Evolutionary conservation across 208 protist species (phyloP).

Genomic region (Tritrichomonas musculus): DNA sequence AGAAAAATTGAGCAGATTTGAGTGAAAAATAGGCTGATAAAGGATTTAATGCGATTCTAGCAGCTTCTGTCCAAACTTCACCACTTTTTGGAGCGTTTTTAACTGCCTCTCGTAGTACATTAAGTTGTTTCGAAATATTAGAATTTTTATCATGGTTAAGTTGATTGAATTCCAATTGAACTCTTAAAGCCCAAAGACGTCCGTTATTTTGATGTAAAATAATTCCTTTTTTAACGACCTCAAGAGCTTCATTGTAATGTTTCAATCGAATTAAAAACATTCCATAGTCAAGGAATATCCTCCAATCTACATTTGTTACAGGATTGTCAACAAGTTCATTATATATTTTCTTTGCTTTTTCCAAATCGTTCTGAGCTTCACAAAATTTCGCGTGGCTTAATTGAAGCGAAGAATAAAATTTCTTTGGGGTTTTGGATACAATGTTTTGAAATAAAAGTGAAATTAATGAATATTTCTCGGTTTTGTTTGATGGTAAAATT

Average conservation of each 20-base stretch:
- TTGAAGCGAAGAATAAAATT: neutral
- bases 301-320: neutral
- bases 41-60: constrained; percentile 62
- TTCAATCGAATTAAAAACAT: neutral
- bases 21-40: constrained; percentile 47
- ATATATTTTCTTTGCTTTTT: neutral
- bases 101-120: constrained; percentile 61
- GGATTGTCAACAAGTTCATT: neutral
- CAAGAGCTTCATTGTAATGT: constrained; percentile 40
- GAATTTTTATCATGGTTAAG: too few species aligned
- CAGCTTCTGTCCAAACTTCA: constrained; percentile 75
- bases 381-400: neutral
- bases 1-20: constrained; percentile 54
- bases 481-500: too few species aligned
- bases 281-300: neutral
- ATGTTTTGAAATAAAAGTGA: neutral
- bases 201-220: constrained; percentile 61
- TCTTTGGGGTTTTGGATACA: neutral
- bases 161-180: constrained; percentile 69
- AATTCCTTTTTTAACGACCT: constrained; percentile 56
- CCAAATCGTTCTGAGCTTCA: neutral
- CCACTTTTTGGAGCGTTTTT: constrained; percentile 66
- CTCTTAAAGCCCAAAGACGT: constrained; percentile 66
- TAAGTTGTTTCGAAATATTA: constrained; percentile 47
- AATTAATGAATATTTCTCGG: too few species aligned